Base-by-base conservation (phyloP, 2,329 filamentous ascomycete genomes). In the Penicillium sp. region DNA sequence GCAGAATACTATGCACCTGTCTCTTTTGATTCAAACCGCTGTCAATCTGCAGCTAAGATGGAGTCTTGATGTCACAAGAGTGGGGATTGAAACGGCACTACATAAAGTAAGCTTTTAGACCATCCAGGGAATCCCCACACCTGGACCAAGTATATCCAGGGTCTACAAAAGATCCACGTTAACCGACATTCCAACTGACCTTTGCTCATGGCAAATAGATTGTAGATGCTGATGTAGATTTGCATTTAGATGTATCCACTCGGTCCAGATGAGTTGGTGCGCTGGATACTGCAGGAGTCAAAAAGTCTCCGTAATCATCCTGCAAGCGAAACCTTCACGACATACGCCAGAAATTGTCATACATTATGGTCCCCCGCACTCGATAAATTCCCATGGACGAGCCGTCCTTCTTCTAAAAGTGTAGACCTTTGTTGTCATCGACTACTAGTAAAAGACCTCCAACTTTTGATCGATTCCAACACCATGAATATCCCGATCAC, bases 341-440 rank as follows among this genome's bases (percentile, higher is more conserved):
- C 35, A 22, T 36, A 44, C 36, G 40, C 40, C 35, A 31, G n/a
- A 9, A 40, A 39, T 8, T 18, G 35, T 43, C 40, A 47, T 47
- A 28, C 24, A 46, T 23, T 29, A 7, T 24, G 40, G 16, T 8
- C 9, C n/a, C 20, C 35, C 18, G 22, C 35, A 14, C 20, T 16
- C 14, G 18, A 18, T 18, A 18, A 34, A 4, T 24, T 16, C 11
- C 11, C 18, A 20, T 23, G n/a, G 35, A 38, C n/a, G 3, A 26
- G 20, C 35, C 20, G 7, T 23, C n/a, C 11, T 14, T 8, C 6
- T 22, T 13, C 11, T 2, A 34, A 11, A 16, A 4, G 3, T 3
- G 9, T 34, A 4, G 8, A 18, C 9, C 11, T 34, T 16, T 34
- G 10, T 34, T 16, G 14, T 18, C 31, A 1, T 34, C 14, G n/a